A percentile compares a stretch with the other conserved stretches of the same genome.
phyloP scores from a whole-genome alignment of 805 yeast species.

The Suhomyces tanzawaensis region DNA sequence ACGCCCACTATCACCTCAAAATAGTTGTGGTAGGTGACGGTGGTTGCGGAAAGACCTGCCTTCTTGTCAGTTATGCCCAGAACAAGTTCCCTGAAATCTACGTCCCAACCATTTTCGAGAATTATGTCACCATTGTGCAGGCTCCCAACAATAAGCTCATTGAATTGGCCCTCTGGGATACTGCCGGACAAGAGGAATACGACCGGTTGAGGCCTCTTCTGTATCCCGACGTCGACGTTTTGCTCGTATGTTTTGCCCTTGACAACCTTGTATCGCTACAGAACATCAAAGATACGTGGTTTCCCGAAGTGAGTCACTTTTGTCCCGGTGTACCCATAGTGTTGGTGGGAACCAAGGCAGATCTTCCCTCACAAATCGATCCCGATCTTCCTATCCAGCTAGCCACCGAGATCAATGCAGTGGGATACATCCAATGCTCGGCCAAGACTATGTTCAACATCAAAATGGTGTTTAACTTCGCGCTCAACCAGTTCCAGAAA shows the following conservation, averaged over 20 bases:
- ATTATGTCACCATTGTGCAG: constrained; percentile 62
- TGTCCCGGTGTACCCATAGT: constrained; percentile 78
- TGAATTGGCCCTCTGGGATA: constrained; percentile 81
- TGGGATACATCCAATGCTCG: constrained; percentile 75
- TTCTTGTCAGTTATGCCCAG: constrained; percentile 64
- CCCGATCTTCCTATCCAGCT: constrained; percentile 50
- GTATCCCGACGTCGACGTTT: constrained; percentile 74
- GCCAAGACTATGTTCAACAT: constrained; percentile 70
- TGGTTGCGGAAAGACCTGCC: constrained; percentile 86
- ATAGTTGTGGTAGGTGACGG: constrained; percentile 87
- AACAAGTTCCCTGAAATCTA: constrained; percentile 69
- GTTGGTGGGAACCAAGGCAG: constrained; percentile 81
- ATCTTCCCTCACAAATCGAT: constrained; percentile 43
- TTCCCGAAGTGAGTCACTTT: constrained; percentile 79
- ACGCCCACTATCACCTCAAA: constrained; percentile 39
- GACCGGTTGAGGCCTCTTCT: constrained; percentile 75
- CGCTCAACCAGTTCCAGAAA: constrained; percentile 46
- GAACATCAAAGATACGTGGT: constrained; percentile 80
- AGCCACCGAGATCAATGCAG: constrained; percentile 63
- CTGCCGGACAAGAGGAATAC: constrained; percentile 88
- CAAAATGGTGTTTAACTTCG: constrained; percentile 62
- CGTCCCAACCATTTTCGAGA: constrained; percentile 83
- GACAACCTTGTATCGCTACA: constrained; percentile 61
- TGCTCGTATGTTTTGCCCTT: constrained; percentile 74
- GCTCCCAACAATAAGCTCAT: constrained; percentile 79